phyloP scores from a whole-genome alignment of 176 grass and related monocot species.

The Cenchrus purpureus region DNA sequence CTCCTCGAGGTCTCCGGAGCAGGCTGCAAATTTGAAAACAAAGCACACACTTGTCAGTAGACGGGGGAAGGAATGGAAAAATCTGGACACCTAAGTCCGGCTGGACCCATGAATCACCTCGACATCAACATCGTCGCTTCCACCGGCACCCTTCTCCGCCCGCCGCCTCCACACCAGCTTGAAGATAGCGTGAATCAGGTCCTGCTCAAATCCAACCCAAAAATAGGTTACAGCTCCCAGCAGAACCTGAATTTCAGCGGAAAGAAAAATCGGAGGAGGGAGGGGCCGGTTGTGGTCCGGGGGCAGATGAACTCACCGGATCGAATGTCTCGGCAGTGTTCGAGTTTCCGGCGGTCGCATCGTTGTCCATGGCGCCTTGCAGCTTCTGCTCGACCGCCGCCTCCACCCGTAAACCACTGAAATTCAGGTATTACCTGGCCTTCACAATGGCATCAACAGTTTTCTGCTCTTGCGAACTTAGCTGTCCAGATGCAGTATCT shows the following conservation, averaged over 20 bases:
- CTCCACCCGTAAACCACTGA: too few relatives aligned
- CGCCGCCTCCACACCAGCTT: constrained; percentile 79
- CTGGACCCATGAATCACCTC: constrained; percentile 50
- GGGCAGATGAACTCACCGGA: constrained; percentile 35
- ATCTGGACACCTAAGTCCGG: background rate
- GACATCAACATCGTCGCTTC: constrained; percentile 30
- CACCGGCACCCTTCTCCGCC: constrained; percentile 32
- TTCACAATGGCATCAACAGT: constrained; percentile 92
- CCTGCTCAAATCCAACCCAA: constrained; percentile 40
- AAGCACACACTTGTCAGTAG: background rate
- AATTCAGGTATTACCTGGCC: constrained; percentile 64
- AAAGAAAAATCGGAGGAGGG: background rate
- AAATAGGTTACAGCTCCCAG: background rate
- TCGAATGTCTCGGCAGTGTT: constrained; percentile 44
- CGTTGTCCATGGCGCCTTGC: constrained; percentile 33
- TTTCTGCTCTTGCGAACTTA: constrained; percentile 84
- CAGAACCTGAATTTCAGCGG: background rate
- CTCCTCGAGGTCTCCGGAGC: constrained; percentile 63
- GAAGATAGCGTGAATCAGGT: constrained; percentile 82
- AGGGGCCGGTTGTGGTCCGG: too few relatives aligned
- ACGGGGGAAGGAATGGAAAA: too few relatives aligned
- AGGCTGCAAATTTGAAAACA: constrained; percentile 43
- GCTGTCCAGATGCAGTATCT: constrained; percentile 65
- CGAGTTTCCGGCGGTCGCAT: background rate
- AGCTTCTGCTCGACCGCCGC: background rate